phyloP scores from a whole-genome alignment of 306 rosid genomes.

The Cercis canadensis region DNA sequence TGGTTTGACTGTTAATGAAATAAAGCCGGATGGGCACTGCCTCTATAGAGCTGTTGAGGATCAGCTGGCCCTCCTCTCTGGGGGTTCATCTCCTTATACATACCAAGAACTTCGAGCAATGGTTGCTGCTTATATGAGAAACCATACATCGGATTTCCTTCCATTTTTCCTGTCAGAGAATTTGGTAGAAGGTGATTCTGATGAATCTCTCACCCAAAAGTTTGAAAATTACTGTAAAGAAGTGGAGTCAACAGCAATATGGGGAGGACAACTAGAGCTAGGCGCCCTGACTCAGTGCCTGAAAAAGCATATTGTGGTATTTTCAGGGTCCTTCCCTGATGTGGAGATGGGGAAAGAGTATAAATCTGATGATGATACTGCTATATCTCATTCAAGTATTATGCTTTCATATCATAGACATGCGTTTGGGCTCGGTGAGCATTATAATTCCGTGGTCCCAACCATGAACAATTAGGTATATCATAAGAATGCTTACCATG shows the following conservation, averaged over 20 bases:
- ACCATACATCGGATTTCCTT: conserved; percentile 48
- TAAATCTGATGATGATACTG: conserved; percentile 37
- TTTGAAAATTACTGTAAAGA: conserved; percentile 64
- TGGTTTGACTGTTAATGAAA: conserved; percentile 52
- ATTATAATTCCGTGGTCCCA: conserved; percentile 65
- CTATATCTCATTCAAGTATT: conserved; percentile 40
- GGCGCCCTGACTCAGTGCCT: conserved; percentile 66
- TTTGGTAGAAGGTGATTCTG: conserved; percentile 38
- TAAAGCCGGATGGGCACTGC: conserved; percentile 76
- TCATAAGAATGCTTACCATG: too few species aligned
- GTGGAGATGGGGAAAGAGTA: conserved; percentile 77
- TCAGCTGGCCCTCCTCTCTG: conserved; percentile 46
- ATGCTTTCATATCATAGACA: conserved; percentile 67
- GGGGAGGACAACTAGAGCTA: conserved; percentile 79
- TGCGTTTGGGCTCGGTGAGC: conserved; percentile 77
- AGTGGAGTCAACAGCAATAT: conserved; percentile 60
- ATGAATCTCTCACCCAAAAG: conserved; percentile 40
- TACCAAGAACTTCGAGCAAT: conserved; percentile 63
- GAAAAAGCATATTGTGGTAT: conserved; percentile 56
- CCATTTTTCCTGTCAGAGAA: conserved; percentile 61
- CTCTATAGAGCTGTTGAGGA: conserved; percentile 68
- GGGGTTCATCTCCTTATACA: conserved; percentile 53
- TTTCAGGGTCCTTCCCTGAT: conserved; percentile 67
- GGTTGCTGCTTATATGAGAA: conserved; percentile 66
- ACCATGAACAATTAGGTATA: too few species aligned